Evolutionary conservation across 805 yeast species (phyloP).

Genomic region (Yamadazyma sp.): DNA sequence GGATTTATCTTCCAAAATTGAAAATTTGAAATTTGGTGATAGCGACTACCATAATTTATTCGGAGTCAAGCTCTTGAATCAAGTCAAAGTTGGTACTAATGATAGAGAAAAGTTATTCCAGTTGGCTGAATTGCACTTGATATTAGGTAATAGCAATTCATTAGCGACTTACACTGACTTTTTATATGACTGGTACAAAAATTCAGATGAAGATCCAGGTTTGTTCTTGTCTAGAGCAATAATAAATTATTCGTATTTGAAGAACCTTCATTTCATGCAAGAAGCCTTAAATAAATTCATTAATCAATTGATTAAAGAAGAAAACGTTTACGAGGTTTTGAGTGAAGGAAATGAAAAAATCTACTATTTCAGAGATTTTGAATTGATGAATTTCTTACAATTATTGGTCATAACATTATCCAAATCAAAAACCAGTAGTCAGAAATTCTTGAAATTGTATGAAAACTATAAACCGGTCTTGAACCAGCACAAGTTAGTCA

Average conservation of each 20-base stretch:
- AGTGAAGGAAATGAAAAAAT: slow-evolving; percentile 16
- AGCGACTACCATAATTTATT: slow-evolving; percentile 68
- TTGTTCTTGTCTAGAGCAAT: slow-evolving; percentile 54
- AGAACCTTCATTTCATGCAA: slow-evolving; percentile 60
- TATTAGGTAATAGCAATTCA: slow-evolving; percentile 61
- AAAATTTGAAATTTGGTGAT: slow-evolving; percentile 60
- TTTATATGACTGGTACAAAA: slow-evolving; percentile 41
- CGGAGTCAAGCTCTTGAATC: slow-evolving; percentile 60
- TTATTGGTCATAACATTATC: slow-evolving; percentile 58
- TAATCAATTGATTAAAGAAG: slow-evolving; percentile 9
- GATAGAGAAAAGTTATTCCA: slow-evolving; percentile 44
- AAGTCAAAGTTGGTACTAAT: slow-evolving; percentile 15
- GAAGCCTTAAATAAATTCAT: slow-evolving; percentile 26
- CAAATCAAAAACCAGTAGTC: slow-evolving; percentile 42
- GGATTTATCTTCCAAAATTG: slow-evolving; percentile 60
- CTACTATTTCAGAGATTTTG: slow-evolving; percentile 38
- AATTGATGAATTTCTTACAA: slow-evolving; percentile 66
- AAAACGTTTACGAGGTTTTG: slow-evolving; percentile 13
- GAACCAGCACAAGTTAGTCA: slow-evolving; percentile 31
- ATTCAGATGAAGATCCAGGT: slow-evolving; percentile 33
- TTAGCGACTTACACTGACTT: slow-evolving; percentile 40
- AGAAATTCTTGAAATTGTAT: slow-evolving; percentile 53
- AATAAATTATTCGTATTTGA: slow-evolving; percentile 67
- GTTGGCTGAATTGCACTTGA: slow-evolving; percentile 71
- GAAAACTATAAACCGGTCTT: slow-evolving; percentile 45